Evolutionary conservation across 2,329 filamentous ascomycete species (phyloP), one percentile per base, ranked within the genome.

Genomic region (Colletotrichum sp.): DNA sequence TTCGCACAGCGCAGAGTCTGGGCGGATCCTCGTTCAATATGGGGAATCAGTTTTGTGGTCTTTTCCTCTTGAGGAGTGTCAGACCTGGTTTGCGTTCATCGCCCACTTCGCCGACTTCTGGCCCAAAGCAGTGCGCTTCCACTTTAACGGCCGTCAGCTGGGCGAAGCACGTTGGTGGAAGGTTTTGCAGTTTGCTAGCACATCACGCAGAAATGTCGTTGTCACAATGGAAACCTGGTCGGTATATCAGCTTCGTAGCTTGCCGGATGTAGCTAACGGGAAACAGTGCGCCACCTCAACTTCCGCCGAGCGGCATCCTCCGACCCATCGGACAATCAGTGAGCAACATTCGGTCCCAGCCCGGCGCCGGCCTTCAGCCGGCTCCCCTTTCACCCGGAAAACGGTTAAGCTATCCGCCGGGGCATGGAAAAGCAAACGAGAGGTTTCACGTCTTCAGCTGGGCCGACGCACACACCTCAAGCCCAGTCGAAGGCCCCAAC

Each of bases 61-160:
- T 3, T 78, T 89, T 12, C 79, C 82, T 4, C 74, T 84, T 4
- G 78, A 84, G 18, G 83, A 87, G 63, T 89, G 87, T 68, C 79
- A 81, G 30, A 87, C 85, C 1, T 89, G 87, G 87, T 86, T 89
- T 63, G 79, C 79, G 5, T 88, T 89, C 61, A 55, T 86, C 4
- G 81, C 85, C 1, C 85, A 86, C 57, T 89, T 89, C 60, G 80
- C 81, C 55, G 82, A 84, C 7, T 87, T 87, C 74, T 88, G 86
- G 85, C 86, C 87, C 1, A 79, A 79, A 12, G 76, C 77, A 3
- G 72, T 87, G 2, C 81, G 83, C n/a, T 87, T 88, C 39, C 83
- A 79, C 61, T 81, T 83, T 28, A 81, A 82, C 21, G 80, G 80
- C 9, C 82, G 81, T 59, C 68, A 78, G 4, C 65, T 86, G 3